Conservation (phyloP, 345 rosid genomes). For the Hirschfeldia incana region DNA sequence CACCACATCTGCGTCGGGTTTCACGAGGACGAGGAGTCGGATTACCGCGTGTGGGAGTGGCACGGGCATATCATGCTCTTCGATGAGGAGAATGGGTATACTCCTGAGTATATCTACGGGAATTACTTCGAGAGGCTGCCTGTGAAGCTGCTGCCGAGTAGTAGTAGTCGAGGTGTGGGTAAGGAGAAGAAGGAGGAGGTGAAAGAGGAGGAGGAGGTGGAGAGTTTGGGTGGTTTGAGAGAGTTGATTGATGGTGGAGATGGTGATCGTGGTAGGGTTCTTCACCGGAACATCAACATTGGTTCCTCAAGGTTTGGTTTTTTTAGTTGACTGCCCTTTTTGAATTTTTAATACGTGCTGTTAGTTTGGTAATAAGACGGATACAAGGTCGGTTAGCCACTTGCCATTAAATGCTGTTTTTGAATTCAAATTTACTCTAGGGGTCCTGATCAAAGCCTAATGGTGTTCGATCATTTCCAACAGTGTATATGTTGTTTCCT, state of each 20-base stretch:
- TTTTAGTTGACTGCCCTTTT: background rate
- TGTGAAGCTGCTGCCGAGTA: constrained; percentile 30
- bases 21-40: constrained; percentile 77
- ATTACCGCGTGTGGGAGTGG: constrained; percentile 99
- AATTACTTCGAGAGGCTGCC: constrained; percentile 92
- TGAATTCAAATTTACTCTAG: background rate
- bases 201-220: constrained; percentile 50
- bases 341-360: background rate
- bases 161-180: constrained; percentile 1
- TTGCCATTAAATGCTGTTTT: background rate
- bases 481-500: background rate
- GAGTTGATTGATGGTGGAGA: constrained; percentile 78
- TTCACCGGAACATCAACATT: constrained; percentile 70
- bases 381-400: background rate
- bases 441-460: background rate
- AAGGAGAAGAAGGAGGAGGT: constrained; percentile 32
- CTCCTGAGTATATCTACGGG: constrained; percentile 93
- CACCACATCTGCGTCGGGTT: constrained; percentile 90
- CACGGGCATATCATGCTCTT: constrained; percentile 95
- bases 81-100: constrained; percentile 84
- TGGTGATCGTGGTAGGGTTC: constrained; percentile 62
- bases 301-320: constrained; percentile 58
- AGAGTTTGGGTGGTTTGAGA: constrained; percentile 81
- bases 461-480: background rate
- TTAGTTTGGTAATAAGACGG: constrained; percentile 1